Base-by-base conservation (phyloP, 2,329 filamentous ascomycete species). In the Proliferodiscus dingleyae region DNA sequence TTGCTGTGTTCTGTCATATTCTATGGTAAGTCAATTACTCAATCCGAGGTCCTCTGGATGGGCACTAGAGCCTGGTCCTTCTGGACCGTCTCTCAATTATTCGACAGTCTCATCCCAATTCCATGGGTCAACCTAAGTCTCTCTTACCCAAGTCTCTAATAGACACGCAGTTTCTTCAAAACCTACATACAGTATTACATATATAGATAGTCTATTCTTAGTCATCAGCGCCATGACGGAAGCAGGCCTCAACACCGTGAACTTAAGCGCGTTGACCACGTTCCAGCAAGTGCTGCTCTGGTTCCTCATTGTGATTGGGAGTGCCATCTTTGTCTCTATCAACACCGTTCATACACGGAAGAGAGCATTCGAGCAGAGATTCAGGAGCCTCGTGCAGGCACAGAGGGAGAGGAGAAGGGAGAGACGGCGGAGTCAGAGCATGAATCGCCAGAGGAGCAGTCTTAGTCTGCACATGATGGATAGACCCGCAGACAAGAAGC, bases 271-370 rank as follows among this genome's bases (percentile, higher is more conserved):
- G 22, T 59, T 87, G 57, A 86, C 80, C 30, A 81, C 77, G 0
- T 83, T 81, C 59, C 84, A 88, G 62, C 85, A 88, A 61, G 66
- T 77, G 22, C 64, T 85, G 30, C 68, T 88, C 8, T 85, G 81
- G 55, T 47, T 81, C 3, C 68, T 86, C 33, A 82, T 87, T 50
- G 68, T 87, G 37, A 61, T 84, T 5, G 85, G 85, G 1, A 81
- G 80, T 44, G 71, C 77, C 10, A 78, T 87, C n/a, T 79, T 81
- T 59, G 79, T 87, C 2, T 83, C 78, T 1, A 75, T 78, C 26
- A 78, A 76, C 52, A 83, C 85, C 2, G 74, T 87, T 3, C 64
- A 75, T 37, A 72, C 81, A 6, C 70, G 83, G 30, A 78, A 75
- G 55, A 68, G 70, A 47, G 78, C 77, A 9, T 87, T 87, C 53